Evolutionary conservation across 1,284 basidiomycete genomes (phyloP), one percentile per base, ranked within the genome.

Genomic region (Anthracocystis panici-leucophaei): DNA sequence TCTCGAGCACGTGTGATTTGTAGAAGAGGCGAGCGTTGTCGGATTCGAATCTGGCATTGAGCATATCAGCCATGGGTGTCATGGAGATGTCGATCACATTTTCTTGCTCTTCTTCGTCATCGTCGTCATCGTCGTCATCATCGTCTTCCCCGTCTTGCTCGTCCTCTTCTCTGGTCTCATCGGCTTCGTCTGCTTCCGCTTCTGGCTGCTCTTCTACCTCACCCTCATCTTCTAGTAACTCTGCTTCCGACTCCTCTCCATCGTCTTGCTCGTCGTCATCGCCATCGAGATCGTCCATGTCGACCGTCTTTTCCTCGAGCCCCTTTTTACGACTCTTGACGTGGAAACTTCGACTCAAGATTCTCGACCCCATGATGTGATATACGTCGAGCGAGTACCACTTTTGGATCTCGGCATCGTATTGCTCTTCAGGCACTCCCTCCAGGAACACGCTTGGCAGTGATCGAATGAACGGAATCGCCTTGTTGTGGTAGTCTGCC

Each of bases 51-150:
- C 76, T 71, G 1, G 83, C 82, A 50, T 85, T 85, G 40, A 87
- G 88, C 88, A 98, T 91, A 85, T 98, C 96, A 1, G 96, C 97
- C 88, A 99, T 91, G 0, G 96, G 96, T 1, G 98, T 92, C 95
- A 99, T 97, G 0, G 93, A 91, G 11, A 94, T 91, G 74, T 93
- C 90, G 1, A 89, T 88, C 1, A 90, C 87, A 21, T 79, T 71
- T 29, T 79, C 77, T 23, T 54, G 29, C 54, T 79, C 71, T 31
- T 79, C 75, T 33, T 72, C 72, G 1, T 74, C 72, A 0, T 65
- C 65, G 6, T 63, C 59, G 9, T 59, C 56, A n/a, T 58, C 53
- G n/a, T 64, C 64, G n/a, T 65, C 62, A 10, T 76, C 77, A n/a
- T 78, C 75, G 1, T 58, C 44, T 0, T 46, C 57, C 0, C 64